These are phyloP conservation scores for Dionaea muscipula DNA, from an alignment of 179 eudicot genomes.

Conservation along the genomic window DNA sequence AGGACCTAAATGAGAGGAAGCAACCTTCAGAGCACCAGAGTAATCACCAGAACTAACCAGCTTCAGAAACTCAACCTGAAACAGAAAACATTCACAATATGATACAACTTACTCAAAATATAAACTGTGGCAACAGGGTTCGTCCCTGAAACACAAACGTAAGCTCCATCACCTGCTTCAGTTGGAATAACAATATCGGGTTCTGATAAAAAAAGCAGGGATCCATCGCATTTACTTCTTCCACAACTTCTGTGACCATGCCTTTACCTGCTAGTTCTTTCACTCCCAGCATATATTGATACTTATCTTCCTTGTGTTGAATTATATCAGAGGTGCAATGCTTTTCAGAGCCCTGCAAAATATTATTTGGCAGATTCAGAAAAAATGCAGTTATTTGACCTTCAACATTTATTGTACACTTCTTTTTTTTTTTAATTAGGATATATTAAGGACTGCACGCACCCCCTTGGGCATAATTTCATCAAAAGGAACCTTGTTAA, in stretches of 20 bases:
- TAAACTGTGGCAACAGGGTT: neutral
- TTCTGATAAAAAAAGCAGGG: conserved; percentile 55
- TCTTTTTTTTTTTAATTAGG: too few relatives aligned
- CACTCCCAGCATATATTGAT: conserved; percentile 54
- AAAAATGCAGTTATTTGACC: too few relatives aligned
- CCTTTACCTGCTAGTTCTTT: conserved; percentile 73
- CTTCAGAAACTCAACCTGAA: conserved; percentile 86
- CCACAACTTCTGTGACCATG: conserved; percentile 82
- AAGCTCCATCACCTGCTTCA: conserved; percentile 56
- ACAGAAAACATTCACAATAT: conserved; percentile 10
- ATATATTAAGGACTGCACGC: neutral
- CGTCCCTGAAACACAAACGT: neutral
- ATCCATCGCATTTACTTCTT: conserved; percentile 65
- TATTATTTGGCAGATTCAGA: conserved; percentile 6
- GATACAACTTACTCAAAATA: neutral
- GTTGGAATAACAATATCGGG: conserved; percentile 58
- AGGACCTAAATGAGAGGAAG: conserved; percentile 74
- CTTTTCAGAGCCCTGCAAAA: conserved; percentile 27
- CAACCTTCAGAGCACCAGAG: conserved; percentile 67
- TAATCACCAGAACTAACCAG: conserved; percentile 63
- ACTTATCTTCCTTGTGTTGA: conserved; percentile 28
- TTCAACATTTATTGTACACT: too few relatives aligned
- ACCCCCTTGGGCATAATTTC: conserved; percentile 8
- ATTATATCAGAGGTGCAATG: conserved; percentile 14
- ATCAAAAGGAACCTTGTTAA: conserved; percentile 21